A percentile compares a stretch with the other conserved stretches of the same genome.
Evolutionary conservation across 1,284 basidiomycete species (phyloP).

Genomic region (Naganishia liquefaciens): DNA sequence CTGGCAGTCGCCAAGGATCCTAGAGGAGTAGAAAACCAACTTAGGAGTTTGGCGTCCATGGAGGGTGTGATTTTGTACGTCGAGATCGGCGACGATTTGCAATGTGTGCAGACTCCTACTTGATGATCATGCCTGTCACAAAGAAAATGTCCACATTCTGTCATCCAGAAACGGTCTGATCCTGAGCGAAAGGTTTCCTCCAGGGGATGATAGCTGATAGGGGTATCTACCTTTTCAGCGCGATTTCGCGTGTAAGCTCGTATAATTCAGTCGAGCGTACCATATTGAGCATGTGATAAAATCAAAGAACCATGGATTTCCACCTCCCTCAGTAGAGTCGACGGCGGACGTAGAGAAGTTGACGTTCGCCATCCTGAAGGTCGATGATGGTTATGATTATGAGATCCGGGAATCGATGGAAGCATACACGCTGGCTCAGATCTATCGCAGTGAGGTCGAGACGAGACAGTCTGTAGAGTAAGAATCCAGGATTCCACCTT

Average conservation of each 20-base stretch:
- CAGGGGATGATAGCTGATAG: constrained; percentile 25
- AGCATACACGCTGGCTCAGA: too few relatives aligned
- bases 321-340: constrained; percentile 9
- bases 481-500: too few relatives aligned
- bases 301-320: constrained; percentile 38
- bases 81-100: constrained; percentile 23
- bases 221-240: background rate
- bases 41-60: constrained; percentile 26
- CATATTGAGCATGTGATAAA: constrained; percentile 42
- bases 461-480: too few relatives aligned
- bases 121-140: constrained; percentile 41
- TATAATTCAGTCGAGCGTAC: constrained; percentile 30
- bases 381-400: background rate
- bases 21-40: constrained; percentile 28
- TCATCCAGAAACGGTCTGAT: constrained; percentile 43
- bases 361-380: constrained; percentile 18
- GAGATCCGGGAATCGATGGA: background rate
- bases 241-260: background rate
- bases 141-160: constrained; percentile 47
- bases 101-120: constrained; percentile 27
- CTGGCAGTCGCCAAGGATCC: constrained; percentile 22
- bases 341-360: constrained; percentile 18
- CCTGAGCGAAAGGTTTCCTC: constrained; percentile 19
- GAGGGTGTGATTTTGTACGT: constrained; percentile 22
- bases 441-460: too few relatives aligned